These are phyloP conservation scores for Cladosporium sphaerospermum DNA, from an alignment of 2,329 filamentous ascomycete genomes.

Conservation along the genomic window DNA sequence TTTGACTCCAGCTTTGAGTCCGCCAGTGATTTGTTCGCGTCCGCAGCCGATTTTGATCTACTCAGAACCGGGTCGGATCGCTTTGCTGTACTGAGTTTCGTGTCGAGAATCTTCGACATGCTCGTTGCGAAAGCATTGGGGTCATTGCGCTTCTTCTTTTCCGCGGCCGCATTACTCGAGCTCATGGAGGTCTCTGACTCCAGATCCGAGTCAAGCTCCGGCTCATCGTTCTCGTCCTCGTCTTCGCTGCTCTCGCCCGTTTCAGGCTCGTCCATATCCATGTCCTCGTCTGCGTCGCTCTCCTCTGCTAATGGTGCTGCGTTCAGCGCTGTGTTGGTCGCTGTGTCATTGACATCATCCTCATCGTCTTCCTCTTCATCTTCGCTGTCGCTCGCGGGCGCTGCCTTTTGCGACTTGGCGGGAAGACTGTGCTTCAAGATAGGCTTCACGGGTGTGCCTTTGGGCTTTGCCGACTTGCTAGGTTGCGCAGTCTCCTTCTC, in stretches of 20 bases:
- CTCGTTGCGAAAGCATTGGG: constrained; percentile 86
- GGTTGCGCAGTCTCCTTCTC: constrained; percentile 12
- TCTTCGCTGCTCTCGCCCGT: constrained; percentile 31
- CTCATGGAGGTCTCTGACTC: constrained; percentile 23
- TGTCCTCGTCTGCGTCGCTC: constrained; percentile 21
- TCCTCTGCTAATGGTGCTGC: constrained; percentile 7
- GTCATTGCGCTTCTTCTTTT: constrained; percentile 81
- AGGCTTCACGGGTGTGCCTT: constrained; percentile 16
- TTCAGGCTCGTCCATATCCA: constrained; percentile 19
- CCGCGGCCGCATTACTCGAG: constrained; percentile 20
- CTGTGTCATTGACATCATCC: constrained; percentile 38
- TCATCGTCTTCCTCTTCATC: constrained; percentile 36
- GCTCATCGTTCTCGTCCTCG: constrained; percentile 38
- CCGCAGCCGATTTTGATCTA: constrained; percentile 67
- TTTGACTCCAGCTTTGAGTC: constrained; percentile 76
- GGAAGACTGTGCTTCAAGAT: constrained; percentile 16
- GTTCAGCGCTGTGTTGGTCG: constrained; percentile 27
- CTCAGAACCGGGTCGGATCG: constrained; percentile 87
- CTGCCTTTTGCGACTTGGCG: constrained; percentile 4
- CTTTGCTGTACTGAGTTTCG: constrained; percentile 76
- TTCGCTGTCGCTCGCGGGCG: constrained; percentile 11
- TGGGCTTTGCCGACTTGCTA: constrained; percentile 8
- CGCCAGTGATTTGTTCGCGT: constrained; percentile 64
- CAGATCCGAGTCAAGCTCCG: constrained; percentile 30
- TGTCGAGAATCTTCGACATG: constrained; percentile 84